Evolutionary conservation across 306 rosid species (phyloP).

Genomic region (Sophora flavescens): DNA sequence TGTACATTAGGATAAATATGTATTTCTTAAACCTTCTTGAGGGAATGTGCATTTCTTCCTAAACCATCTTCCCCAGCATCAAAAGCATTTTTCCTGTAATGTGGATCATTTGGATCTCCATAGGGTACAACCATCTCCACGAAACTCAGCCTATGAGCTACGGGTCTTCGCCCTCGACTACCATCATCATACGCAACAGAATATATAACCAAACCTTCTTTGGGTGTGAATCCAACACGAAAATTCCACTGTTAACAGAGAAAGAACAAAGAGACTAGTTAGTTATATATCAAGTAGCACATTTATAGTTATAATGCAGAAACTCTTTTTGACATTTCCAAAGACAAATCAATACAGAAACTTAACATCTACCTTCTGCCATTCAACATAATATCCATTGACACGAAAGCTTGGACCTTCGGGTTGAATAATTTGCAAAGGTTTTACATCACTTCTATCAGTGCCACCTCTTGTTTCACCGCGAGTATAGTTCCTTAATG

Average conservation of each 20-base stretch:
- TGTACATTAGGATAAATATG: conserved; percentile 29
- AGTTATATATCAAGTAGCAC: conserved; percentile 18
- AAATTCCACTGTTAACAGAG: conserved; percentile 83
- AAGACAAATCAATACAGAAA: conserved; percentile 16
- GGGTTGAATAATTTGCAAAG: conserved; percentile 81
- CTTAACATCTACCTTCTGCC: conserved; percentile 83
- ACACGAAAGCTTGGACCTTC: conserved; percentile 98
- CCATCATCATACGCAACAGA: conserved; percentile 95
- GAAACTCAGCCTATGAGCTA: conserved; percentile 89
- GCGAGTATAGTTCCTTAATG: conserved; percentile 88
- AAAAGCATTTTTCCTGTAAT: conserved; percentile 93
- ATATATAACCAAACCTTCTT: conserved; percentile 88
- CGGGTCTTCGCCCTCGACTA: conserved; percentile 86
- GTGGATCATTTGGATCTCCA: conserved; percentile 96
- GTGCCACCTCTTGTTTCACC: conserved; percentile 92
- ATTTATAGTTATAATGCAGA: conserved; percentile 1
- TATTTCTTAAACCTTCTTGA: conserved; percentile 70
- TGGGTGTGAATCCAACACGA: conserved; percentile 89
- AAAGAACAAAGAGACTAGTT: conserved; percentile 31
- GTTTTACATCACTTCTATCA: conserved; percentile 92
- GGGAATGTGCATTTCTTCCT: conserved; percentile 94
- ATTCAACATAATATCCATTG: conserved; percentile 78
- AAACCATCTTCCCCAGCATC: conserved; percentile 98
- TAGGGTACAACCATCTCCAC: conserved; percentile 97
- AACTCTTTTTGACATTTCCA: conserved; percentile 27